These are phyloP conservation scores for Tinospora cordifolia DNA, from an alignment of 164 flowering plant genomes.

Conservation along the genomic window DNA sequence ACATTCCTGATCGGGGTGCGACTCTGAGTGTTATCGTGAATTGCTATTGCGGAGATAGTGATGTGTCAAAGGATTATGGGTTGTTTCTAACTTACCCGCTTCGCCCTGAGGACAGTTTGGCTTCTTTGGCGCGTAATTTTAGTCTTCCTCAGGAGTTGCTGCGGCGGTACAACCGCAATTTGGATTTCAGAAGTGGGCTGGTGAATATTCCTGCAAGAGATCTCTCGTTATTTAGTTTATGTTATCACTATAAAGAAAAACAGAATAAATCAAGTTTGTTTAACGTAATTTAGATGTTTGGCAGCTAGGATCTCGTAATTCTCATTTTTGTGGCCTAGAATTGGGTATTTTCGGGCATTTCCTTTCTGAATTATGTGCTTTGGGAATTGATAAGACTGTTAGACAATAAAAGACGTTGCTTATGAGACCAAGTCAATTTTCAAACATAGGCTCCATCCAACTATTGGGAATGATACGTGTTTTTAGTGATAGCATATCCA, in stretches of 20 bases:
- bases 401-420: not conserved
- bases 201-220: constrained; percentile 35
- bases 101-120: constrained; percentile 26
- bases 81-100: constrained; percentile 47
- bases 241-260: too few species aligned
- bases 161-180: constrained; percentile 23
- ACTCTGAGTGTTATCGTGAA: constrained; percentile 33
- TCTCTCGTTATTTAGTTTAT: not conserved
- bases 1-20: constrained; percentile 16
- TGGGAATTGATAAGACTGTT: not conserved
- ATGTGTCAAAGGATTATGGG: constrained; percentile 31
- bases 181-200: constrained; percentile 23
- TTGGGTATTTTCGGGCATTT: too few species aligned
- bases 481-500: too few species aligned
- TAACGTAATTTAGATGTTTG: not conserved
- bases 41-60: constrained; percentile 40
- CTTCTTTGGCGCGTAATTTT: constrained; percentile 17
- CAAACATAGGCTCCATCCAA: not conserved
- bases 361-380: not conserved
- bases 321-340: too few species aligned
- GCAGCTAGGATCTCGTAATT: too few species aligned
- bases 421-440: not conserved
- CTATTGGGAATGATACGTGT: not conserved
- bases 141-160: constrained; percentile 16
- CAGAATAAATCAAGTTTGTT: not conserved